Base-by-base conservation (phyloP, 768 basidiomycete genomes). In the Boletus sp. region DNA sequence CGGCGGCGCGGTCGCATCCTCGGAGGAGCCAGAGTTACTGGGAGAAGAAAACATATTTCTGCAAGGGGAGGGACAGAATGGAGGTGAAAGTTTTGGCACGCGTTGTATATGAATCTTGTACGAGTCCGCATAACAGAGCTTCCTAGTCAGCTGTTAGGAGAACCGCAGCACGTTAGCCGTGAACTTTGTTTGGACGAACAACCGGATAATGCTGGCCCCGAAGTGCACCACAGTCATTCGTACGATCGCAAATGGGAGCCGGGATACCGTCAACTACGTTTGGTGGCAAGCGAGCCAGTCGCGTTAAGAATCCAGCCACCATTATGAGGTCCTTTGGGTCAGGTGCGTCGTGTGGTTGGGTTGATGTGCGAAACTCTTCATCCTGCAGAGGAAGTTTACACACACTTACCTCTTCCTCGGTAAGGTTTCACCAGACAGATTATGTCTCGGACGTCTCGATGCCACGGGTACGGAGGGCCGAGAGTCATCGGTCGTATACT, bases 31-130 rank as follows among this genome's bases (percentile, higher is more conserved):
- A 35, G 41, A 39, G 15, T 15, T 32, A 4, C 9, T 8, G 2
- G n/a, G 35, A 19, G 43, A 11, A 19, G 23, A 37, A 15, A 19
- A 30, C 61, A 62, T 59, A 4, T 33, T 37, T 49, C 15, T 41
- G 32, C 11, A 21, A 13, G 9, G 15, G 10, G 14, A 34, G 39
- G n/a, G 25, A 34, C 32, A 37, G 38, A 45, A 33, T 19, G 9
- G 4, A 15, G 9, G 21, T 3, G 17, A 41, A 3, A 14, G 10
- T 10, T n/a, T 27, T 14, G 2, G 6, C 34, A 29, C 11, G 17
- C 5, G 21, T 10, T 29, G 15, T 51, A 62, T 58, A 49, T 51
- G 30, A 44, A 13, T 23, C 35, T 4, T 2, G 7, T 3, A n/a
- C 17, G 29, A 43, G 3, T 42, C 21, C 19, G 1, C 21, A 38